Percentiles rank a stretch among this genome's conserved stretches.
Conservation (phyloP, 139 green algal species). For the Zygnema circumcarinatum region DNA sequence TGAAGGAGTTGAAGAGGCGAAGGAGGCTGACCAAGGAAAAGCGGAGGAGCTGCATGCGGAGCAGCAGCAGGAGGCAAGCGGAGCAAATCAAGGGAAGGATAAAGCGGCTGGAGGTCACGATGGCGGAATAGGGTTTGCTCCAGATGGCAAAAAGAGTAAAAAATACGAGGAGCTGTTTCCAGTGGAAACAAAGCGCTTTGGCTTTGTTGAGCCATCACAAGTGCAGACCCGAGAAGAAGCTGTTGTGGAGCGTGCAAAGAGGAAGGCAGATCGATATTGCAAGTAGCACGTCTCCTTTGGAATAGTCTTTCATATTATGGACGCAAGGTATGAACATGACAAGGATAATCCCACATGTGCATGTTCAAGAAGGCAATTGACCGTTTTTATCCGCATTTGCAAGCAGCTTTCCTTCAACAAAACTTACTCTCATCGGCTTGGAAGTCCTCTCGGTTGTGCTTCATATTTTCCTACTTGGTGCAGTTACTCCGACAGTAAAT, state of each 20-base stretch:
- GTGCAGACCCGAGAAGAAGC: constrained; percentile 30
- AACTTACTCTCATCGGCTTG: too few species aligned
- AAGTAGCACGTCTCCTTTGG: too few species aligned
- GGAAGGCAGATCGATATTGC: constrained; percentile 48
- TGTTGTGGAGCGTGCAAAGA: constrained; percentile 32
- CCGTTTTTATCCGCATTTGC: too few species aligned
- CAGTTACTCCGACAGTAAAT: too few species aligned
- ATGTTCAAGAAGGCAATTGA: too few species aligned
- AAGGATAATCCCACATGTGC: too few species aligned
- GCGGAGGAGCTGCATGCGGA: neutral
- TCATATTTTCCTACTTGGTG: too few species aligned
- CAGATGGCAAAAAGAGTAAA: constrained; percentile 35
- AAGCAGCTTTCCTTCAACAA: too few species aligned
- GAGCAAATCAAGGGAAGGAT: neutral
- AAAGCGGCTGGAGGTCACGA: neutral
- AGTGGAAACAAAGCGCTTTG: constrained; percentile 25
- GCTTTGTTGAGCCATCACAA: neutral
- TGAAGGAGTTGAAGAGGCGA: neutral
- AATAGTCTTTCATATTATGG: too few species aligned
- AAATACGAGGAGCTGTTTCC: constrained; percentile 53
- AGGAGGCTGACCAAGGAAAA: neutral
- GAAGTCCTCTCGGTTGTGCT: too few species aligned
- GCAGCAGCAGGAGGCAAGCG: neutral
- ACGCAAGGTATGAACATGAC: too few species aligned
- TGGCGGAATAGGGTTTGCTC: constrained; percentile 40